A percentile compares a stretch with the other conserved stretches of the same genome.
Evolutionary conservation across 2,329 filamentous ascomycete species (phyloP).

Genomic region (Ophiostoma ulmi): DNA sequence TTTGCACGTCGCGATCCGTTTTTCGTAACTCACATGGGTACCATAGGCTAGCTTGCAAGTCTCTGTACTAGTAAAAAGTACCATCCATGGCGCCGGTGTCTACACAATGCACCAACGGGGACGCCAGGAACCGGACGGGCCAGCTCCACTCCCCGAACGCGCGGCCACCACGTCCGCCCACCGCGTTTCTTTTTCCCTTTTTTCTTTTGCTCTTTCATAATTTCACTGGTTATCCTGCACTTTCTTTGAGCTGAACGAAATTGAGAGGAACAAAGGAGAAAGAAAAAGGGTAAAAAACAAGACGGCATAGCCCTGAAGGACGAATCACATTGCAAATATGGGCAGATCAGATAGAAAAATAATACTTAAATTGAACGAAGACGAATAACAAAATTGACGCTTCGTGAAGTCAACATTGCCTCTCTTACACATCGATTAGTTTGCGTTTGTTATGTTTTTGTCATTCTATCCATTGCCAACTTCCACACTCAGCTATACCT

Average conservation of each 20-base stretch:
- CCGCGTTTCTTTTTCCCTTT: conserved; percentile 2
- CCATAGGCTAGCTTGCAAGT: not conserved
- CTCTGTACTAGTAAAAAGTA: not conserved
- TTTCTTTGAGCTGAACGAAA: not conserved
- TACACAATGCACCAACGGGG: not conserved
- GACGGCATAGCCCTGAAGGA: not conserved
- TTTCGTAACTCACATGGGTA: not conserved
- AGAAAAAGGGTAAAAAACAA: not conserved
- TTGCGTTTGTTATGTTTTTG: not conserved
- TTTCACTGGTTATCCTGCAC: not conserved
- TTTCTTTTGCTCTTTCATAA: not conserved
- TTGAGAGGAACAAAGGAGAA: not conserved
- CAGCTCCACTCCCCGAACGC: conserved; percentile 9
- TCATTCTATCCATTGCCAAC: not conserved
- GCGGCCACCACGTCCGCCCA: conserved; percentile 12
- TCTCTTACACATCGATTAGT: not conserved
- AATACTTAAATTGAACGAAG: not conserved
- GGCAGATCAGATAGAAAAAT: not conserved
- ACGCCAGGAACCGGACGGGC: not conserved
- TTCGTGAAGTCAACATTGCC: not conserved
- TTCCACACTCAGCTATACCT: not conserved
- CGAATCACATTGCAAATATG: not conserved
- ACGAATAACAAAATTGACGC: not conserved
- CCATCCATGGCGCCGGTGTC: conserved; percentile 1
- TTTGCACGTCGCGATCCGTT: not conserved